Base-by-base conservation (phyloP, 345 rosid species). In the Rubroshorea leprosula region DNA sequence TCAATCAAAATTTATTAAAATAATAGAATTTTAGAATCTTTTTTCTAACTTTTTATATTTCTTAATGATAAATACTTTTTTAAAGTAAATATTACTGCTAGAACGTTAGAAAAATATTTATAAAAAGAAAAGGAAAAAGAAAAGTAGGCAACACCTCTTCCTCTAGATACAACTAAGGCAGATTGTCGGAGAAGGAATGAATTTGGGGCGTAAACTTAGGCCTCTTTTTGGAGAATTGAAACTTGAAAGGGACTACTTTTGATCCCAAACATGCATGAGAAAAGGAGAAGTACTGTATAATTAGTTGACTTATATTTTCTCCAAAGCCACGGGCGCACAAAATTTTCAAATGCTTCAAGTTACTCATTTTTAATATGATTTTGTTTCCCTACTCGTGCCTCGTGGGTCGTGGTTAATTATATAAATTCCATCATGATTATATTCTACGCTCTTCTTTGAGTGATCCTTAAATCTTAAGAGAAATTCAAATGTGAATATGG, bases 391-490 rank as follows among this genome's bases (percentile, higher is more conserved):
- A 35, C 12, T 35, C n/a, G n/a, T n/a, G n/a, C n/a, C 41, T 35
- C 11, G 41, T 8, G 41, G 41, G 3, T 35, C 7, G 41, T 35
- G 7, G 41, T 6, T 35, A 35, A 35, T 35, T 35, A 35, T 35
- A 35, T 35, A 35, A 35, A 35, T 35, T 35, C 12, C 7, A 6
- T 13, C 51, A 48, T 48, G 0, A 20, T 48, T 20, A 48, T 48
- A 16, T 20, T 18, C 13, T 18, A 48, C 2, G 13, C 23, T 17
- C 21, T 12, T 10, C 25, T 48, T 48, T 10, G 51, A 48, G 23
- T 48, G 51, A 48, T 52, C 24, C 56, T 26, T 26, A 52, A 26
- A 6, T n/a, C n/a, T n/a, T n/a, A n/a, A n/a, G n/a, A n/a, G n/a
- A n/a, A n/a, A n/a, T n/a, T n/a, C n/a, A n/a, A n/a, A n/a, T n/a